A percentile compares a stretch with the other conserved stretches of the same genome.
These are phyloP conservation scores for Eucalyptus pumila DNA, from an alignment of 345 rosid genomes.

Conservation along the genomic window DNA sequence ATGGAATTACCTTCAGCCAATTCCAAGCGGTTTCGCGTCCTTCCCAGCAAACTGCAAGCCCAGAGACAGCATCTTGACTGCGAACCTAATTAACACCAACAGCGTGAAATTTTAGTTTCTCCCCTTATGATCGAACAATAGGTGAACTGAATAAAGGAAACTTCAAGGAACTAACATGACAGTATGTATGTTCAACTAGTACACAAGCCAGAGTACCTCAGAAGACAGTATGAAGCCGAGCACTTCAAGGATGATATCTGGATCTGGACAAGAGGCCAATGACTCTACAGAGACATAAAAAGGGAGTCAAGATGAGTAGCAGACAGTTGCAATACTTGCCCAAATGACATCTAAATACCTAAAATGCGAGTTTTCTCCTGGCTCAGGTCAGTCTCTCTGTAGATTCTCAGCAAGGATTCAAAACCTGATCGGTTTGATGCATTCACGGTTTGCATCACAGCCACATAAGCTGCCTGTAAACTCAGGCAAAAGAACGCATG, in stretches of 20 bases:
- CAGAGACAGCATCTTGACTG: slow-evolving; percentile 72
- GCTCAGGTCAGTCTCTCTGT: slow-evolving; percentile 85
- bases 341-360: slow-evolving; percentile 16
- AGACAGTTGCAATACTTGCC: neutral
- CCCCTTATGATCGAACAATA: neutral
- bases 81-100: slow-evolving; percentile 42
- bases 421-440: slow-evolving; percentile 46
- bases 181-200: neutral
- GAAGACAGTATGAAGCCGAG: slow-evolving; percentile 53
- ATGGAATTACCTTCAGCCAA: slow-evolving; percentile 60
- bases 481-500: neutral
- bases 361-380: slow-evolving; percentile 91
- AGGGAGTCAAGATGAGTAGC: neutral
- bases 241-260: slow-evolving; percentile 44
- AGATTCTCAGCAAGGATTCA: slow-evolving; percentile 70
- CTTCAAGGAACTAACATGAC: neutral
- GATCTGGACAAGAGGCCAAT: slow-evolving; percentile 59
- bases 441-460: slow-evolving; percentile 68
- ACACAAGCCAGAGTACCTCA: slow-evolving; percentile 39
- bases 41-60: slow-evolving; percentile 59
- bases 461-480: slow-evolving; percentile 80
- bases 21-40: slow-evolving; percentile 92
- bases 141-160: neutral
- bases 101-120: neutral
- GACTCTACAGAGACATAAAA: slow-evolving; percentile 31